These are phyloP conservation scores for Ceratobasidium papillatum DNA, from an alignment of 1,284 basidiomycete genomes.

Conservation along the genomic window DNA sequence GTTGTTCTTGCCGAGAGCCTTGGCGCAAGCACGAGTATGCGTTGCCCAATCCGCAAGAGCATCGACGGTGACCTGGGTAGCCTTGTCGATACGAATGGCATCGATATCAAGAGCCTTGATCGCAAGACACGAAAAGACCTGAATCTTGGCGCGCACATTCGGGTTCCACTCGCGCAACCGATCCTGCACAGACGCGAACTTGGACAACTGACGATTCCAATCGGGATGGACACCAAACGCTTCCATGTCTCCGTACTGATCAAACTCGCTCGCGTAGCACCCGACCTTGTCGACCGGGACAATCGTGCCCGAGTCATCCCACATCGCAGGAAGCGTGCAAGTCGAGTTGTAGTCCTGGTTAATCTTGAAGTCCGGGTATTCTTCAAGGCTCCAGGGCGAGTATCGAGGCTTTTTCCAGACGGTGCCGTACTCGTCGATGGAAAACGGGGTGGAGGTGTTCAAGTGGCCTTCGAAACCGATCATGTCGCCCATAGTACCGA, in stretches of 20 bases:
- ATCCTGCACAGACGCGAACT: constrained; percentile 94
- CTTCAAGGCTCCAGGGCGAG: constrained; percentile 82
- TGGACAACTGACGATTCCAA: constrained; percentile 91
- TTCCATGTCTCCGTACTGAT: constrained; percentile 94
- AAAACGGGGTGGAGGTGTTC: constrained; percentile 83
- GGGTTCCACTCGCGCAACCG: constrained; percentile 90
- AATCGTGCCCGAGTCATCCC: constrained; percentile 74
- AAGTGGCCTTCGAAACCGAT: constrained; percentile 73
- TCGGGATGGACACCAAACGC: constrained; percentile 95
- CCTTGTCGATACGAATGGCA: constrained; percentile 92
- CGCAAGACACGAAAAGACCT: constrained; percentile 81
- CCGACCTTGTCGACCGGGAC: constrained; percentile 67
- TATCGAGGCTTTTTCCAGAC: constrained; percentile 81
- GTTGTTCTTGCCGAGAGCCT: constrained; percentile 76
- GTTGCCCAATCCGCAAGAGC: constrained; percentile 80
- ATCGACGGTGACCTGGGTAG: constrained; percentile 87
- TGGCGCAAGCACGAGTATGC: constrained; percentile 76
- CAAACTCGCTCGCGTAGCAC: constrained; percentile 84
- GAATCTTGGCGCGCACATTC: constrained; percentile 75
- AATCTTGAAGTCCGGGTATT: constrained; percentile 84
- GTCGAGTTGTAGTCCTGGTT: constrained; percentile 73
- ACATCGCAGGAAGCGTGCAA: constrained; percentile 80
- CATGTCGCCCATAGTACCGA: constrained; percentile 89
- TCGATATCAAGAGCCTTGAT: constrained; percentile 89
- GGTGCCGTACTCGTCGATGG: constrained; percentile 73